Evolutionary conservation across 2,329 filamentous ascomycete genomes (phyloP).

Genomic region (Neonectria faginata): DNA sequence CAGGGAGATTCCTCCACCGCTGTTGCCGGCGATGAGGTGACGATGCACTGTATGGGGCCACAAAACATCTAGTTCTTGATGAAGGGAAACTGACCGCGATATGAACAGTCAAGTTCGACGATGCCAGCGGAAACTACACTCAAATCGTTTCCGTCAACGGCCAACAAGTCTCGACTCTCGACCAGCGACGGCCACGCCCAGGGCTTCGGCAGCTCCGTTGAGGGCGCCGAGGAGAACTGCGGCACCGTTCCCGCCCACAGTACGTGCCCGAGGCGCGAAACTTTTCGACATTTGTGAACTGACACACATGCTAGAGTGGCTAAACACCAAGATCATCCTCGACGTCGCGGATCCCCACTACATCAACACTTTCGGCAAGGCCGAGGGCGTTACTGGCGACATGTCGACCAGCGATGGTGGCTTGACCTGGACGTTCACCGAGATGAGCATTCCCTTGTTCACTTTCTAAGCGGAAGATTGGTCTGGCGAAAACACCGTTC

Average conservation of each 20-base stretch:
- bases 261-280: background rate
- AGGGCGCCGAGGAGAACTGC: slow-evolving; percentile 82
- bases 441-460: slow-evolving; percentile 22
- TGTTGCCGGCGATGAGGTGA: slow-evolving; percentile 31
- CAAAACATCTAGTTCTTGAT: fast-evolving
- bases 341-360: slow-evolving; percentile 35
- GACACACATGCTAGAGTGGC: slow-evolving; percentile 25
- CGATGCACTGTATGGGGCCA: slow-evolving; percentile 35
- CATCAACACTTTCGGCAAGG: slow-evolving; percentile 27
- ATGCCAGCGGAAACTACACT: slow-evolving; percentile 30
- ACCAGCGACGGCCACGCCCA: slow-evolving; percentile 56
- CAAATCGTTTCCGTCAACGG: slow-evolving; percentile 40
- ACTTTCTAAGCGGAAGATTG: slow-evolving; percentile 3
- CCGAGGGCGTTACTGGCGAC: slow-evolving; percentile 8
- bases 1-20: slow-evolving; percentile 33
- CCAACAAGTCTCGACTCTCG: slow-evolving; percentile 53
- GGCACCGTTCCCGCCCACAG: slow-evolving; percentile 56
- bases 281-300: background rate
- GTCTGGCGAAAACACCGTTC: background rate
- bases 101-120: slow-evolving; percentile 35
- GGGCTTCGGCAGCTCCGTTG: slow-evolving; percentile 59
- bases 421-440: slow-evolving; percentile 22
- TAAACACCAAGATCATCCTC: slow-evolving; percentile 35
- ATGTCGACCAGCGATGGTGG: slow-evolving; percentile 17
- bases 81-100: background rate